Evolutionary conservation across 2,329 filamentous ascomycete genomes (phyloP), one percentile per base, ranked within the genome.

Genomic region (Hypoxylon sp.): DNA sequence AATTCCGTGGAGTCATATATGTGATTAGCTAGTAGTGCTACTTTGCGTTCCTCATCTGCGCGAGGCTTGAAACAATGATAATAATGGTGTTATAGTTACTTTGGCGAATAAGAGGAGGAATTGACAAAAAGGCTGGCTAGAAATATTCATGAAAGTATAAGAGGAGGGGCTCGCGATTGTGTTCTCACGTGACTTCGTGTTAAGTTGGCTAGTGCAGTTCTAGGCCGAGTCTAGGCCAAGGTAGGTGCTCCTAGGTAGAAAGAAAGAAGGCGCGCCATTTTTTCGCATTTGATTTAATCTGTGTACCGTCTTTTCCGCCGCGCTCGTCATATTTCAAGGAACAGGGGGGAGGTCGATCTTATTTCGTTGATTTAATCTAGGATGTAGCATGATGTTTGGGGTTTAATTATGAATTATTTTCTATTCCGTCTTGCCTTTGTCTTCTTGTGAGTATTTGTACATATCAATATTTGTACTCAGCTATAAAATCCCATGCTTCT

Each of bases 181-280:
- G 32, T 52, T 28, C 1, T 9, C 66, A 68, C 63, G 66, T 68
- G 66, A 68, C 30, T 68, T 66, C 66, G 66, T 68, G 66, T 68
- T 68, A 61, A 66, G 53, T 48, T 62, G 60, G 52, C 14, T 45
- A 57, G 45, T 55, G 59, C 42, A 18, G 33, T 18, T 42, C n/a
- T 60, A 16, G 53, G 28, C 57, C 57, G 44, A 61, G 53, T 20
- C 56, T 40, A 55, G 32, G 49, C 56, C 48, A n/a, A n/a, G n/a
- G 44, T 40, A 8, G 14, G 14, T 11, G 44, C 40, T 40, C 42
- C 44, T n/a, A 30, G 32, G 33, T 48, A 24, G 32, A 48, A 18
- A 20, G 18, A 20, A 20, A 45, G 58, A 50, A 52, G 50, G 44
- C 62, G 65, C 65, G 62, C 65, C 58, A 63, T 68, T 68, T 68